A percentile compares a stretch with the other conserved stretches of the same genome.
phyloP scores from a whole-genome alignment of 225 moss, liverwort and hornwort species.

The Asterella californica region DNA sequence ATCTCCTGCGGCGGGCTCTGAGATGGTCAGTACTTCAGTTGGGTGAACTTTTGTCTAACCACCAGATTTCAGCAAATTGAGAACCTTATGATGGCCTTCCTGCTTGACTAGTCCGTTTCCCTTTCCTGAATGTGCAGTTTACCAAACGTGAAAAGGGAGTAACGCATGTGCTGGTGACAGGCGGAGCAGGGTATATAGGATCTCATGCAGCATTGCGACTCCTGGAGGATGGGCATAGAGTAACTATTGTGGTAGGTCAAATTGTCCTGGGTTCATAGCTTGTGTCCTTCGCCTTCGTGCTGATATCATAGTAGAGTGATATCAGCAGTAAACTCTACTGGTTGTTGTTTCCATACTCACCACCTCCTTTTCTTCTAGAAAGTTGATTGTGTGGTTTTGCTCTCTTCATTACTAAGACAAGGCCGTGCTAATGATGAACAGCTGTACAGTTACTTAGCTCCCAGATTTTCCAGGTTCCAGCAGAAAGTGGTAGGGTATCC shows the following conservation, averaged over 20 bases:
- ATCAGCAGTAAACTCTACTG: background rate
- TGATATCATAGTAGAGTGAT: background rate
- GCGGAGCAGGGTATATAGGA: slow-evolving; percentile 76
- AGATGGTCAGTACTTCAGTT: background rate
- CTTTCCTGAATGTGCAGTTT: slow-evolving; percentile 35
- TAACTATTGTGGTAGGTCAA: slow-evolving; percentile 60
- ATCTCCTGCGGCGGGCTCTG: slow-evolving; percentile 22
- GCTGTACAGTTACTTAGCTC: too few relatives aligned
- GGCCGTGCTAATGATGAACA: too few relatives aligned
- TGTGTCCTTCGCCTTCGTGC: background rate
- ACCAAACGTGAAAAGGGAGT: slow-evolving; percentile 50
- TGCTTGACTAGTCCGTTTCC: background rate
- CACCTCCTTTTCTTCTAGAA: background rate
- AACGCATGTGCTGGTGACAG: slow-evolving; percentile 69
- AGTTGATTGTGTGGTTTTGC: background rate
- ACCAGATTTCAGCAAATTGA: background rate
- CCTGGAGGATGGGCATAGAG: slow-evolving; percentile 59
- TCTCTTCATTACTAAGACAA: background rate
- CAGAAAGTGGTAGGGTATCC: too few relatives aligned
- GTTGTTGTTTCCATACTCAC: background rate
- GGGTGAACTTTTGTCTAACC: slow-evolving; percentile 21
- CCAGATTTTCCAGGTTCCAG: too few relatives aligned
- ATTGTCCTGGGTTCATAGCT: background rate
- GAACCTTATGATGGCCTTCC: background rate
- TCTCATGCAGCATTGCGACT: slow-evolving; percentile 67